Base-by-base conservation (phyloP, 208 protist species). In the Leishmania turanica region DNA sequence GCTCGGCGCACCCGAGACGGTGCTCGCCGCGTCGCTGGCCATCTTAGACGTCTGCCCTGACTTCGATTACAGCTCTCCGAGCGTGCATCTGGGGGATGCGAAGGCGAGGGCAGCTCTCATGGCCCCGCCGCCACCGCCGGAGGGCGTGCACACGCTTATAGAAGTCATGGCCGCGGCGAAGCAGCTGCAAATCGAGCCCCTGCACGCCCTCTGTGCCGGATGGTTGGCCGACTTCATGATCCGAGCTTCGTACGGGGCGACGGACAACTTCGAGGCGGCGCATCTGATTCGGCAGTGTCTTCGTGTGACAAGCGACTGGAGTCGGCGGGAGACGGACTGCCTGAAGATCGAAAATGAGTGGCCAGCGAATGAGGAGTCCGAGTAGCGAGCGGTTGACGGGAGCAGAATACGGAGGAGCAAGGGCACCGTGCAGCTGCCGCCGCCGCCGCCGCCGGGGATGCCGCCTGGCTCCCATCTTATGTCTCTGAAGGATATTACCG, bases 301-400 rank as follows among this genome's bases (percentile, higher is more conserved):
- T 66, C 56, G 86, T 19, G 83, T 94, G 62, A 68, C 89, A 42
- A 92, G 86, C 70, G 89, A 96, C 78, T 97, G 91, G 89, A 93
- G 51, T 37, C 73, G 84, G 37, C 80, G 86, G 4, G 93, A 97
- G 62, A 88, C 88, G 77, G 92, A 95, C 75, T 94, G 88, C 56
- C 81, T 97, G 31, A 92, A 91, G 77, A 77, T 97, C 54, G 93
- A 97, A 68, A 97, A 97, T 78, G 93, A 97, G 80, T 97, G 93
- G 93, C 93, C 93, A 0, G 87, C 85, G 5, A 91, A 95, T 65
- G 93, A 97, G 78, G 91, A 95, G 21, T 88, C 87, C 27, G 81
- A 75, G 47, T 83, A 75, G 40, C 58, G 11, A 19, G 2, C 49
- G 53, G 51, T 24, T 11, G 27, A 37, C 11, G 31, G 31, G 45